Conservation (phyloP, 2,329 filamentous ascomycete genomes). For the Alternaria incomplexa region DNA sequence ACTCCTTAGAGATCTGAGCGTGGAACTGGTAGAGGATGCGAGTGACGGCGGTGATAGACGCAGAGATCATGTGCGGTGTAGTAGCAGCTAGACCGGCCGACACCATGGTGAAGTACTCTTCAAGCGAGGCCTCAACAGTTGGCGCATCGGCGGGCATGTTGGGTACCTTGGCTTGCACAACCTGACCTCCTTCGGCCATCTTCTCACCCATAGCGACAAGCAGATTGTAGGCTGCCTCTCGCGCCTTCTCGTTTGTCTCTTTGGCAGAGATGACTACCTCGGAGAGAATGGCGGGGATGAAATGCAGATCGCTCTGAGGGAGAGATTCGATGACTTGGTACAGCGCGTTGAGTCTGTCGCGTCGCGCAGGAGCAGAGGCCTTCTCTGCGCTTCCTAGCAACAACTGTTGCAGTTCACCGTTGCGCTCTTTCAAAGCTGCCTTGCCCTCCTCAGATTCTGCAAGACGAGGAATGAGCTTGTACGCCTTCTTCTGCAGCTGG, state of each 20-base stretch:
- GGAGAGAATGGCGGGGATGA: conserved; percentile 88
- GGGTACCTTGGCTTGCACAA: conserved; percentile 84
- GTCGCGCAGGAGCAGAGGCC: conserved; percentile 81
- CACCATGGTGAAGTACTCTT: conserved; percentile 98
- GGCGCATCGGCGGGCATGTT: conserved; percentile 85
- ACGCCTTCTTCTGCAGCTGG: conserved; percentile 97
- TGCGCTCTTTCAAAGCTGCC: conserved; percentile 77
- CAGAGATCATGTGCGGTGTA: conserved; percentile 96
- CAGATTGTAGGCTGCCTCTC: conserved; percentile 87
- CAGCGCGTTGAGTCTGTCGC: conserved; percentile 85
- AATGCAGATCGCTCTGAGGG: conserved; percentile 80
- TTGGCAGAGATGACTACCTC: conserved; percentile 97
- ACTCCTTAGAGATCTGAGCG: conserved; percentile 68
- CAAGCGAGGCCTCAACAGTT: conserved; percentile 77
- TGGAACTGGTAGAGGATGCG: conserved; percentile 94
- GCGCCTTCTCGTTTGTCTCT: conserved; percentile 94
- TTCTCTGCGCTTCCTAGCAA: conserved; percentile 81
- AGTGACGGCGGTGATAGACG: conserved; percentile 92
- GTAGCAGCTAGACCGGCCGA: conserved; percentile 91
- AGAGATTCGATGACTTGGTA: conserved; percentile 80
- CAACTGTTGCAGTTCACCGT: conserved; percentile 79
- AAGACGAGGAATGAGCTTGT: conserved; percentile 93
- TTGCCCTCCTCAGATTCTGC: conserved; percentile 80
- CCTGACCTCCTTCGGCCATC: conserved; percentile 75
- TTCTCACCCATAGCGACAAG: conserved; percentile 87